phyloP scores from a whole-genome alignment of 768 basidiomycete species.

The Russula foetens region DNA sequence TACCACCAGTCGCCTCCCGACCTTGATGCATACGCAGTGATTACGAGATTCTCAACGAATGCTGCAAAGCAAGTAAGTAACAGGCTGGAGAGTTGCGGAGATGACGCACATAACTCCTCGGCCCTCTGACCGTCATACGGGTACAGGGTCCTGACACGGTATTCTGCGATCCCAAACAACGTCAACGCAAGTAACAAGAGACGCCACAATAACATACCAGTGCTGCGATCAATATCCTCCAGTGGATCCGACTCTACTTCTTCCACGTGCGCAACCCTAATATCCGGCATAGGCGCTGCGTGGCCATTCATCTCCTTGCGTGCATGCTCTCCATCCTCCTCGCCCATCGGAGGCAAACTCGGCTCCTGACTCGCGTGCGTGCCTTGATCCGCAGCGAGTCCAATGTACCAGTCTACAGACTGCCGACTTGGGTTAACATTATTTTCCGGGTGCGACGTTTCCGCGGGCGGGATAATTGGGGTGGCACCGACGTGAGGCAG shows the following conservation, averaged over 20 bases:
- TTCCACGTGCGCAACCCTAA: constrained; percentile 44
- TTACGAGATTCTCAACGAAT: constrained; percentile 72
- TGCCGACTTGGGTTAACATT: constrained; percentile 34
- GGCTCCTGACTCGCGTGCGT: constrained; percentile 26
- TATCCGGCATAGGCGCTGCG: constrained; percentile 41
- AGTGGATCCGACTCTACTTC: constrained; percentile 39
- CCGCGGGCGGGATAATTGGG: constrained; percentile 37
- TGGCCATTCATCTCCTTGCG: constrained; percentile 26
- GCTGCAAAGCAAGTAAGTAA: constrained; percentile 33
- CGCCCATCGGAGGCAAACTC: constrained; percentile 43
- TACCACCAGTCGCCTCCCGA: constrained; percentile 90
- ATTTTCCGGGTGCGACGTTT: constrained; percentile 34
- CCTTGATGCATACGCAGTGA: constrained; percentile 82
- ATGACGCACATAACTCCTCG: constrained; percentile 75
- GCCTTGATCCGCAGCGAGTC: constrained; percentile 68
- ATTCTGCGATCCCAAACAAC: constrained; percentile 36
- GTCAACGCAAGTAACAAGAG: constrained; percentile 2
- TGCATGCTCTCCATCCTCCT: constrained; percentile 53
- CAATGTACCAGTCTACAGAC: constrained; percentile 88
- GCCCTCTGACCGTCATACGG: constrained; percentile 77
- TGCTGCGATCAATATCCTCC: constrained; percentile 63
- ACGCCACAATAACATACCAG: constrained; percentile 35
- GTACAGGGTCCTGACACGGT: constrained; percentile 75
- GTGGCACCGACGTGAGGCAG: constrained; percentile 56
- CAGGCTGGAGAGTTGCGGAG: constrained; percentile 3